Conservation (phyloP, 352 stramenopile genomes). For the Pythium myriotylum region DNA sequence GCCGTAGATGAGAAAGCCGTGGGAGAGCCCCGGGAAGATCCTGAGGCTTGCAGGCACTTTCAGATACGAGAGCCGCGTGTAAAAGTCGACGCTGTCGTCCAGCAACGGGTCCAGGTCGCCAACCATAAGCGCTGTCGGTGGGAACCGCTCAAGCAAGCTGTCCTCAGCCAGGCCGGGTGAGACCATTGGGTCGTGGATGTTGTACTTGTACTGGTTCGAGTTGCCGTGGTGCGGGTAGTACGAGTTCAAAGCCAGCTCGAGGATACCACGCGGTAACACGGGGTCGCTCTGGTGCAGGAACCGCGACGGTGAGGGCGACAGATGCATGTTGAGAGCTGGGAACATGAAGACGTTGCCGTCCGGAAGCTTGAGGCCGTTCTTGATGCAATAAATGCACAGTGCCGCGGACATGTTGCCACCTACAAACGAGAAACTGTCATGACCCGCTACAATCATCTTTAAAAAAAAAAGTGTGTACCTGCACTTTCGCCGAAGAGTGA, state of each 20-base stretch:
- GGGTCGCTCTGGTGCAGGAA: conserved; percentile 90
- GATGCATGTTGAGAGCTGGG: conserved; percentile 87
- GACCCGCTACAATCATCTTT: no score
- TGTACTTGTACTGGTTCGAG: conserved; percentile 87
- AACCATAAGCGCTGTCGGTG: conserved; percentile 81
- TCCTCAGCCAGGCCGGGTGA: conserved; percentile 82
- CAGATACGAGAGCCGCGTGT: conserved; percentile 80
- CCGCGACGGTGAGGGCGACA: conserved; percentile 84
- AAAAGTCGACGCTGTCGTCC: conserved; percentile 91
- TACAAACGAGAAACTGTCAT: conserved; percentile 21
- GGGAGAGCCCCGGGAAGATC: conserved; percentile 82
- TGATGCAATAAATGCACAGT: conserved; percentile 83
- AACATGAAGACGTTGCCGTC: conserved; percentile 89
- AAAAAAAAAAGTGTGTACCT: no score
- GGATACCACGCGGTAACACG: conserved; percentile 75
- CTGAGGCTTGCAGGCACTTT: conserved; percentile 81
- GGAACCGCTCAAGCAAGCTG: conserved; percentile 71
- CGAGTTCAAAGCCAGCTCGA: conserved; percentile 81
- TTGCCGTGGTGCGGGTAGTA: conserved; percentile 86
- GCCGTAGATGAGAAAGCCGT: conserved; percentile 89
- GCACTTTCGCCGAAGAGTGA: conserved; percentile 85
- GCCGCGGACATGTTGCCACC: conserved; percentile 88
- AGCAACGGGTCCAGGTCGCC: conserved; percentile 86
- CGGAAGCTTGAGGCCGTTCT: conserved; percentile 68
- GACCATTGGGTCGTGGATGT: conserved; percentile 88